A percentile compares a stretch with the other conserved stretches of the same genome.
phyloP scores from a whole-genome alignment of 306 rosid genomes.

The Quercus rubra region DNA sequence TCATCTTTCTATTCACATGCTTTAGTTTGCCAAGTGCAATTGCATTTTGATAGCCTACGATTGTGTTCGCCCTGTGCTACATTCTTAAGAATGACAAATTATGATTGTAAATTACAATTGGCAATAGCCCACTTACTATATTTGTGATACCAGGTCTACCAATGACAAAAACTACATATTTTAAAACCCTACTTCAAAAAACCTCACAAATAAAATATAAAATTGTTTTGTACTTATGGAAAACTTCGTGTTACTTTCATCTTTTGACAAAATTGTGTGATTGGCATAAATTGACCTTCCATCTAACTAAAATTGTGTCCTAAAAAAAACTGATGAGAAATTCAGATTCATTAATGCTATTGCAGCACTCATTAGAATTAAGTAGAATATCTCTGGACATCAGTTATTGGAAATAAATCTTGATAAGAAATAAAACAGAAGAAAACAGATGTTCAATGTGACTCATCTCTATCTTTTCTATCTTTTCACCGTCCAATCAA shows the following conservation, averaged over 20 bases:
- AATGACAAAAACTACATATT: too few relatives aligned
- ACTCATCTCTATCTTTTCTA: background rate
- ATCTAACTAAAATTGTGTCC: background rate
- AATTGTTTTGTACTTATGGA: too few relatives aligned
- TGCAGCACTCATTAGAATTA: background rate
- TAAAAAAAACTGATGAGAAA: background rate
- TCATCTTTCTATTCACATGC: background rate
- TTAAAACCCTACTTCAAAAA: too few relatives aligned
- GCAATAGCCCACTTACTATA: too few relatives aligned
- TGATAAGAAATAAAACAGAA: background rate
- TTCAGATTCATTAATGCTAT: background rate
- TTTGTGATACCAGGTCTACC: too few relatives aligned
- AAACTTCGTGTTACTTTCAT: too few relatives aligned
- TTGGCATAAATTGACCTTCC: background rate
- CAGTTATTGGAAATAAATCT: background rate
- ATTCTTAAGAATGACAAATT: background rate
- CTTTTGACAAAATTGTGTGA: too few relatives aligned
- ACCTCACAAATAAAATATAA: too few relatives aligned
- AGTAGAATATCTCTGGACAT: background rate
- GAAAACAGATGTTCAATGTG: background rate
- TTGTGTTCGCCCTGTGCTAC: background rate
- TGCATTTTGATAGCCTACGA: background rate
- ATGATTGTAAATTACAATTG: background rate
- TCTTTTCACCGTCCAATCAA: constrained; percentile 54
- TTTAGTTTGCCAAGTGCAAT: background rate